Evolutionary conservation across 1,284 basidiomycete genomes (phyloP).

Genomic region (Pseudozyma flocculosa): DNA sequence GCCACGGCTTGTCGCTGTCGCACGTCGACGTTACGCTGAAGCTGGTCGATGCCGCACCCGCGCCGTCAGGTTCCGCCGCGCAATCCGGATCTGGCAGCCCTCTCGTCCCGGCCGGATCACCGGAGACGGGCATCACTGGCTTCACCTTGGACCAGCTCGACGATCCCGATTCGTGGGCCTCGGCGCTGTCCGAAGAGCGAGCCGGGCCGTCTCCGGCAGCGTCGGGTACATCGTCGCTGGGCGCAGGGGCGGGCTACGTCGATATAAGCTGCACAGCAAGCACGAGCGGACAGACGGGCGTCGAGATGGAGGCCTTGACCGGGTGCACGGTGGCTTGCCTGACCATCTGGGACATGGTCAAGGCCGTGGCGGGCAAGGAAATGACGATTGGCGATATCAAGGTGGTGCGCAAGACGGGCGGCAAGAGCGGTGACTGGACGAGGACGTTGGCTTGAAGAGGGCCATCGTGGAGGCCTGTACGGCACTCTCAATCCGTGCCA

Average conservation of each 20-base stretch:
- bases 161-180: background rate
- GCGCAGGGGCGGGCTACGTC: constrained; percentile 23
- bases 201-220: background rate
- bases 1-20: constrained; percentile 73
- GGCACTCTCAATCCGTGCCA: no score
- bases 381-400: constrained; percentile 68
- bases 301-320: constrained; percentile 91
- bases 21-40: constrained; percentile 69
- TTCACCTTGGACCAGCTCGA: constrained; percentile 1
- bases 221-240: no score
- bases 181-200: background rate
- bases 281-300: constrained; percentile 63
- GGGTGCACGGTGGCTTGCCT: constrained; percentile 75
- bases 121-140: background rate
- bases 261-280: constrained; percentile 34
- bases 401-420: constrained; percentile 72
- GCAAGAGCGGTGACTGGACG: constrained; percentile 66
- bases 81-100: no score
- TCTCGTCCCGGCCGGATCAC: no score
- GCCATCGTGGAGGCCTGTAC: no score
- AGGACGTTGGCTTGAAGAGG: background rate
- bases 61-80: no score
- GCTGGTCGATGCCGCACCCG: constrained; percentile 25
- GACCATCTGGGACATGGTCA: constrained; percentile 90
- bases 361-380: constrained; percentile 78